Evolutionary conservation across 2,329 filamentous ascomycete genomes (phyloP).

Genomic region (Cordyceps tenuipes): DNA sequence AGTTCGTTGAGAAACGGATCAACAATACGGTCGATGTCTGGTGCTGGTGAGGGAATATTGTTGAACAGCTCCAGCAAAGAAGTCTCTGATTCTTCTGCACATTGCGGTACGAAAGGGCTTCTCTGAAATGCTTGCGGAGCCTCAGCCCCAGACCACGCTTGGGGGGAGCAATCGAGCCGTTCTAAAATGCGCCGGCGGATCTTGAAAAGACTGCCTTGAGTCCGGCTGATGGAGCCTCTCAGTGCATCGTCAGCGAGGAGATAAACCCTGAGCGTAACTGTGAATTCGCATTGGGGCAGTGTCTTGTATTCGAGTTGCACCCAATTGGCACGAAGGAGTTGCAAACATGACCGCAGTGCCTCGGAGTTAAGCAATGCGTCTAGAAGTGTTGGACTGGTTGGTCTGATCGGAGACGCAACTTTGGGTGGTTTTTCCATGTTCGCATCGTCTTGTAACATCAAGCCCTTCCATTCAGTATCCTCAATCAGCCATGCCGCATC

Average conservation of each 20-base stretch:
- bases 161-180: constrained; percentile 45
- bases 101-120: constrained; percentile 23
- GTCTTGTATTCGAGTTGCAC: constrained; percentile 33
- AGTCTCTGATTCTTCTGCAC: constrained; percentile 26
- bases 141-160: constrained; percentile 46
- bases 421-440: not conserved
- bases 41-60: constrained; percentile 58
- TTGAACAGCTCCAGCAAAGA: constrained; percentile 64
- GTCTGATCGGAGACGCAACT: not conserved
- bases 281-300: constrained; percentile 13
- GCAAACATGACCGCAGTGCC: constrained; percentile 17
- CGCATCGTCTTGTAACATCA: not conserved
- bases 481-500: not conserved
- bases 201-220: constrained; percentile 34
- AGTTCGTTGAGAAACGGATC: constrained; percentile 44
- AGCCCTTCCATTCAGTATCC: not conserved
- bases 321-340: constrained; percentile 32
- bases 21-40: constrained; percentile 38
- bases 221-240: constrained; percentile 42
- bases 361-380: constrained; percentile 20
- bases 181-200: constrained; percentile 41
- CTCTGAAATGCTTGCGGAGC: constrained; percentile 13
- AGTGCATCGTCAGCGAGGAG: constrained; percentile 59
- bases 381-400: constrained; percentile 20
- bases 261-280: constrained; percentile 44